Evolutionary conservation across 345 rosid species (phyloP), one percentile per base, ranked within the genome.

Genomic region (Physaria fendleri): DNA sequence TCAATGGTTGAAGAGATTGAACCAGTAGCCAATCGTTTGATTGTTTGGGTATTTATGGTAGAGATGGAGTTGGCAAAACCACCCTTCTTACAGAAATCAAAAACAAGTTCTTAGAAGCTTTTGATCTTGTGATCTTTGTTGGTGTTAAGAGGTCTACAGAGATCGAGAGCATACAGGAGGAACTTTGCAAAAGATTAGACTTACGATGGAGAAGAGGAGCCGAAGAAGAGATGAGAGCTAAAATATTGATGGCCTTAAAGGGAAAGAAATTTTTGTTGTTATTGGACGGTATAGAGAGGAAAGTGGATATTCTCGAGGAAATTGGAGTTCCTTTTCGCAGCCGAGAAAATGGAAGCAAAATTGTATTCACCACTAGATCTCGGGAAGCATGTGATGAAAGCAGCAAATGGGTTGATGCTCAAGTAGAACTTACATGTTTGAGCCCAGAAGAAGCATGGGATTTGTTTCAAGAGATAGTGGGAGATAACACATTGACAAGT

Each of bases 401-500:
- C 20, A n/a, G 13, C 20, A 40, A 27, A 20, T 33, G 27, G 17
- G 24, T 50, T 49, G 8, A 40, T 20, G 43, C 9, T n/a, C 3
- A 8, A 11, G 8, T 27, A 4, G 34, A 56, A 12, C 14, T 62
- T 13, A 5, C 39, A 34, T 65, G 71, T 34, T 46, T 72, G 43
- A 22, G 5, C 21, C 0, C 38, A 23, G 32, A 23, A 3, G 21
- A 59, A 12, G 37, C 59, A 5, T 60, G 54, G 54, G 25, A 39
- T 51, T 13, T 72, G 35, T 72, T 72, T 41, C 61, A 33, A 16
- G n/a, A 56, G 35, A 56, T 2, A 0, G 47, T 56, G 8, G 47
- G 24, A 42, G 27, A 20, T 3, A 42, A 21, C 14, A 42, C 47
- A 7, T 42, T 42, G 7, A 8, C 13, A 56, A 56, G 47, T 13